Conservation (phyloP, 1,139 yeast species). For the Oligophagozyma castellii region DNA sequence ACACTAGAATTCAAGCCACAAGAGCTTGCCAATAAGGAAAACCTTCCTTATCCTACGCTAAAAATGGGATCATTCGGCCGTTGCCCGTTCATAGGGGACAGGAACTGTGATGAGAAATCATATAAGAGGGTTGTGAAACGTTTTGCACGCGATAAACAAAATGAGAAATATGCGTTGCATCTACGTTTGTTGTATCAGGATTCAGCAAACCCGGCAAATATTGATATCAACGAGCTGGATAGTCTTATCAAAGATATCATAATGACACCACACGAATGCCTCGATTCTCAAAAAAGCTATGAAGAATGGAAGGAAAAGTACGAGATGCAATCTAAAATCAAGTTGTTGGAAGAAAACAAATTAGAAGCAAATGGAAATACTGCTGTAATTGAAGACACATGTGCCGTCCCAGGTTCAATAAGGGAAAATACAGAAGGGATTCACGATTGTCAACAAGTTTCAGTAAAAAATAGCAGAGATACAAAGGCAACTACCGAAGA, state of each 20-base stretch:
- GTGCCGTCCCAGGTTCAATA: constrained; percentile 1
- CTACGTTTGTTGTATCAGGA: constrained; percentile 20
- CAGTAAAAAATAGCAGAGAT: too few relatives aligned
- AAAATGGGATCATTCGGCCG: constrained; percentile 45
- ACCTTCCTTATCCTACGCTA: constrained; percentile 31
- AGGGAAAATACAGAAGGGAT: not conserved
- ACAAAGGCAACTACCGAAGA: constrained; percentile 4
- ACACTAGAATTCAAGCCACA: constrained; percentile 59
- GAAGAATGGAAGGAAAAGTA: constrained; percentile 7
- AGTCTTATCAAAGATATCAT: constrained; percentile 6
- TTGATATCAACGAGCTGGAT: constrained; percentile 1
- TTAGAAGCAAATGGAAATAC: constrained; percentile 1
- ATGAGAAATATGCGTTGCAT: constrained; percentile 21
- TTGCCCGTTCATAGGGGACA: constrained; percentile 55
- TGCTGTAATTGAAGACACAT: not conserved
- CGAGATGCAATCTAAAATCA: constrained; percentile 3
- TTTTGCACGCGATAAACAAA: constrained; percentile 19
- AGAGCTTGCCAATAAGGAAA: constrained; percentile 18
- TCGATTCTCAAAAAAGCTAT: constrained; percentile 12
- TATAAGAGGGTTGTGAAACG: constrained; percentile 21
- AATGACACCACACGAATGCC: constrained; percentile 13
- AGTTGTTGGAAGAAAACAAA: constrained; percentile 1
- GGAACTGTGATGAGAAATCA: constrained; percentile 19
- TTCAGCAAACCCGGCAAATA: constrained; percentile 14
- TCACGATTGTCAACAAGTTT: too few relatives aligned